Evolutionary conservation across 805 yeast genomes (phyloP).

Genomic region (Lipomyces kockii): DNA sequence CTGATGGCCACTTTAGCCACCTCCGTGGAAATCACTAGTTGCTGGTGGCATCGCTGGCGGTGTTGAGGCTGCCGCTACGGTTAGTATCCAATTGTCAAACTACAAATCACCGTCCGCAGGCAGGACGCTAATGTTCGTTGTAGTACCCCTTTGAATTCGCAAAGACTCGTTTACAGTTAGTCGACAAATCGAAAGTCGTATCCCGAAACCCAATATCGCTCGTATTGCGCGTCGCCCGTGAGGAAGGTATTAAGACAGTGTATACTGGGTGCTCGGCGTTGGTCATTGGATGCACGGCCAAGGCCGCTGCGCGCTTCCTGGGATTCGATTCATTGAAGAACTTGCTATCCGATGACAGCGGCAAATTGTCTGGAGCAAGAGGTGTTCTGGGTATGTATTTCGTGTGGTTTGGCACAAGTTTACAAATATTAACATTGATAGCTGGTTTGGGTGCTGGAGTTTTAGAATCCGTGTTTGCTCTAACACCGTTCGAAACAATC

Average conservation of each 20-base stretch:
- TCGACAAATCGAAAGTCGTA: slow-evolving; percentile 31
- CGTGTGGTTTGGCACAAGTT: neutral
- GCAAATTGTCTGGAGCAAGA: slow-evolving; percentile 84
- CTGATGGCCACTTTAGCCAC: slow-evolving; percentile 16
- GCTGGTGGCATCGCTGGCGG: slow-evolving; percentile 56
- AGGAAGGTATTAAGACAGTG: slow-evolving; percentile 77
- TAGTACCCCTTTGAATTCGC: slow-evolving; percentile 94
- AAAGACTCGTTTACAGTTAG: slow-evolving; percentile 86
- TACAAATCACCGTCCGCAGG: neutral
- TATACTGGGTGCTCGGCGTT: slow-evolving; percentile 97
- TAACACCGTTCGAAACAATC: slow-evolving; percentile 96
- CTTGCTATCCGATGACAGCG: slow-evolving; percentile 76
- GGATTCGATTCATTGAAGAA: slow-evolving; percentile 90
- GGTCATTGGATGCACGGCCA: slow-evolving; percentile 93
- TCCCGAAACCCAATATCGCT: slow-evolving; percentile 78
- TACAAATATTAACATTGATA: neutral
- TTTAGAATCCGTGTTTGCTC: slow-evolving; percentile 87
- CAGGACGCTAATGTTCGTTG: neutral
- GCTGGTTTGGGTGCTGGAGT: slow-evolving; percentile 99
- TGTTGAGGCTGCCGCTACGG: slow-evolving; percentile 78
- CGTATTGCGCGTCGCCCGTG: slow-evolving; percentile 71
- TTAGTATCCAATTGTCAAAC: slow-evolving; percentile 26
- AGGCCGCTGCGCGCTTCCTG: slow-evolving; percentile 92
- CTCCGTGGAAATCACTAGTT: slow-evolving; percentile 48
- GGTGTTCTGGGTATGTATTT: slow-evolving; percentile 62